Evolutionary conservation across 1,284 basidiomycete species (phyloP).

Genomic region (Cutaneotrichosporon mucoides): DNA sequence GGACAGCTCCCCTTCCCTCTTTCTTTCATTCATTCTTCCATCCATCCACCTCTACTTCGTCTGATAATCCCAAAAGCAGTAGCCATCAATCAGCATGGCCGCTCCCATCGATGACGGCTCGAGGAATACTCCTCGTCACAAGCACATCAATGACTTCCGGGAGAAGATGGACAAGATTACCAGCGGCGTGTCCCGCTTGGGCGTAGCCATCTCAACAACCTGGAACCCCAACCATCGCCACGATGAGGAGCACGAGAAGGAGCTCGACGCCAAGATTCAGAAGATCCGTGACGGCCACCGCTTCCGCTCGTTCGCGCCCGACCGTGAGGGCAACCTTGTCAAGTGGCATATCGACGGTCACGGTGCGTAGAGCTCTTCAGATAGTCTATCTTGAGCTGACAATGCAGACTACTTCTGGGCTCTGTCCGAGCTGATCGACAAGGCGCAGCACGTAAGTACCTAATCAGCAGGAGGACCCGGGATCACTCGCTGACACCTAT

Average conservation of each 20-base stretch:
- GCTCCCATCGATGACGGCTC: conserved; percentile 5
- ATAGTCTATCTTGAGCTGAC: background rate
- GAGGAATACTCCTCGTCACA: background rate
- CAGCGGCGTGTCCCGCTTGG: conserved; percentile 34
- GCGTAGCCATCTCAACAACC: conserved; percentile 38
- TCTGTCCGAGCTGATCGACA: conserved; percentile 76
- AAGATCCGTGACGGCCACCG: conserved; percentile 74
- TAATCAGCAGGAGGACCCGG: background rate
- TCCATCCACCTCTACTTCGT: too few relatives aligned
- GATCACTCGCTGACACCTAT: conserved; percentile 6
- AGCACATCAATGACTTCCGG: conserved; percentile 21
- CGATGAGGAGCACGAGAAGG: conserved; percentile 62
- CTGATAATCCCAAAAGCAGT: too few relatives aligned
- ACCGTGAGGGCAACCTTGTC: conserved; percentile 65
- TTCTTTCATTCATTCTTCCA: too few relatives aligned
- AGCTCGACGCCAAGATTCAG: conserved; percentile 60
- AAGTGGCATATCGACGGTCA: conserved; percentile 92
- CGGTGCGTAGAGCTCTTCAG: conserved; percentile 40
- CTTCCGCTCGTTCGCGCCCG: conserved; percentile 74
- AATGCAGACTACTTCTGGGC: conserved; percentile 84
- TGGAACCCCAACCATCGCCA: conserved; percentile 59
- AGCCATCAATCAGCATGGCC: background rate
- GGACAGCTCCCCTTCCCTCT: too few relatives aligned
- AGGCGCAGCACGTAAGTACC: conserved; percentile 42
- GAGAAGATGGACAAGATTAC: conserved; percentile 37